Evolutionary conservation across 331 rosid species (phyloP).

Genomic region (Erythrophleum ivorense): DNA sequence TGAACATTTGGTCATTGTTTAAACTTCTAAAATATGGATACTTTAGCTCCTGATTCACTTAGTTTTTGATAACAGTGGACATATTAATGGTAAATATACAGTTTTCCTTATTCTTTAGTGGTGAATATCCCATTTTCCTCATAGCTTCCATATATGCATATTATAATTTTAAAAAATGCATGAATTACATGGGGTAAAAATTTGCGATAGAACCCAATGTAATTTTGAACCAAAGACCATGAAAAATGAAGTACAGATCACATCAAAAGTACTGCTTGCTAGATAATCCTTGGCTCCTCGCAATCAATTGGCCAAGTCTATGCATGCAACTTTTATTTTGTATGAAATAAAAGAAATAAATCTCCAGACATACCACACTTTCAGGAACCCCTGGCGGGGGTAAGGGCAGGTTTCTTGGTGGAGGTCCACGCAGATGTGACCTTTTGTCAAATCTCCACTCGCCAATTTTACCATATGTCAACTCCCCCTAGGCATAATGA

Average conservation of each 20-base stretch:
- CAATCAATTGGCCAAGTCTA: neutral
- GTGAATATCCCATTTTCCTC: neutral
- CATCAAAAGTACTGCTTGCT: neutral
- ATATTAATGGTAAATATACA: neutral
- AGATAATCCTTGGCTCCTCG: neutral
- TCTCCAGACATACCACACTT: slow-evolving; percentile 67
- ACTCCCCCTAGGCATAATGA: slow-evolving; percentile 53
- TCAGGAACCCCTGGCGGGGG: slow-evolving; percentile 82
- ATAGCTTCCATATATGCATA: neutral
- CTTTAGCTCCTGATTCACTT: neutral
- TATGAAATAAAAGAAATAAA: neutral
- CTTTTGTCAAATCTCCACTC: slow-evolving; percentile 84
- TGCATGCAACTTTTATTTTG: neutral
- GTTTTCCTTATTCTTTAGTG: too few species aligned
- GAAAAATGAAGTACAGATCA: neutral
- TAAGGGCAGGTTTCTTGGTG: slow-evolving; percentile 63
- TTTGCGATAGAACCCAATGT: neutral
- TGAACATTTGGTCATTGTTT: neutral
- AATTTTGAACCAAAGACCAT: neutral
- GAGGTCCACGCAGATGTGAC: slow-evolving; percentile 66
- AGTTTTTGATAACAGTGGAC: neutral
- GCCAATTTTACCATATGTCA: slow-evolving; percentile 64
- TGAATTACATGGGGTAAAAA: neutral
- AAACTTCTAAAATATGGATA: neutral
- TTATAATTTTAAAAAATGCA: neutral